A percentile compares a stretch with the other conserved stretches of the same genome.
phyloP scores from a whole-genome alignment of 331 rosid species.

The Ulmus americana region DNA sequence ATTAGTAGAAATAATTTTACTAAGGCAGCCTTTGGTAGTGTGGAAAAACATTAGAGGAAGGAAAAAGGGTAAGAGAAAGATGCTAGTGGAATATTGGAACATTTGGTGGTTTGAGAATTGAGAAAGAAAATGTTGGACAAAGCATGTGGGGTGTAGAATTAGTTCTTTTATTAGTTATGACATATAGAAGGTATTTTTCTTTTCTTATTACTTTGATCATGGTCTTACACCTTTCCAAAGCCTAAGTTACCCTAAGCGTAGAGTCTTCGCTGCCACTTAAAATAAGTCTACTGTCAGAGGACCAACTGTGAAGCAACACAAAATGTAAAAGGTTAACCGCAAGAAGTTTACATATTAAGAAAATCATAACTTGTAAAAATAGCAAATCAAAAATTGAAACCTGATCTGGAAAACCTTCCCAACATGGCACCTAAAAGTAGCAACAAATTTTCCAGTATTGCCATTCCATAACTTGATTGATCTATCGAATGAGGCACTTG shows the following conservation, averaged over 20 bases:
- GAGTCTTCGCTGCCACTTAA: neutral
- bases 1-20: no score
- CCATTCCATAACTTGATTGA: slow-evolving; percentile 79
- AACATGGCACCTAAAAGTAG: slow-evolving; percentile 71
- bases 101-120: no score
- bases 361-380: neutral
- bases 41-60: no score
- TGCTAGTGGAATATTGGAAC: no score
- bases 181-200: no score
- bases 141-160: no score
- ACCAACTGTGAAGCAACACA: neutral
- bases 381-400: slow-evolving; percentile 25
- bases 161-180: no score
- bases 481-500: slow-evolving; percentile 75
- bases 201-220: no score
- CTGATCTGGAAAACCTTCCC: slow-evolving; percentile 71
- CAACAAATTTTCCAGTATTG: slow-evolving; percentile 53
- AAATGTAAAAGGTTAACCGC: neutral
- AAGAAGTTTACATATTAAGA: neutral
- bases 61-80: no score
- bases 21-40: no score
- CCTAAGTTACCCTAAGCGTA: neutral
- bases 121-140: no score
- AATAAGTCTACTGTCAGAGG: neutral
- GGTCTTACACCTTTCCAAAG: neutral